Evolutionary conservation across 2,329 filamentous ascomycete genomes (phyloP).

Genomic region (Sporothrix dimorphospora): DNA sequence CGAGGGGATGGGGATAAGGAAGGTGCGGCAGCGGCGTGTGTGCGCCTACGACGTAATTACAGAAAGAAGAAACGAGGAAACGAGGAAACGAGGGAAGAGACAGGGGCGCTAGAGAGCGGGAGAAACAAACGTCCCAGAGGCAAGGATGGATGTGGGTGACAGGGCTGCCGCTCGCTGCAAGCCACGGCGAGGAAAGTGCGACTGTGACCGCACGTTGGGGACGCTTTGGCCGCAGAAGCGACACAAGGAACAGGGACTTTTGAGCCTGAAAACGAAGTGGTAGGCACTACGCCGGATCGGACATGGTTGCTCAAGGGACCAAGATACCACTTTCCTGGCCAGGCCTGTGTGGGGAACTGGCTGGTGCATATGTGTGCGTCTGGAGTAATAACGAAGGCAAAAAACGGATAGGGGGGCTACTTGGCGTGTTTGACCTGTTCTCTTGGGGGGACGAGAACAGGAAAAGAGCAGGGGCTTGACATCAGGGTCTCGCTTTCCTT

Average conservation of each 20-base stretch:
- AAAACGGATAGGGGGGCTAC: neutral
- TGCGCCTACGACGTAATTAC: neutral
- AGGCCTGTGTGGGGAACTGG: neutral
- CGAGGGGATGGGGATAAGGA: neutral
- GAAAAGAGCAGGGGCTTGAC: neutral
- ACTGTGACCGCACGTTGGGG: neutral
- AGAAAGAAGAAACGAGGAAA: neutral
- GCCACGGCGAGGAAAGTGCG: slow-evolving; percentile 2
- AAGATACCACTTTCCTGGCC: neutral
- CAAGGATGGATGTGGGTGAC: neutral
- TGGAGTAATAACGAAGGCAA: neutral
- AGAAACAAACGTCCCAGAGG: slow-evolving; percentile 9
- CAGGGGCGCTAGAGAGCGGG: neutral
- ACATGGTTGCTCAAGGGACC: neutral
- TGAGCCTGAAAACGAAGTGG: neutral
- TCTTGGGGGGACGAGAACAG: neutral
- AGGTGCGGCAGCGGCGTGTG: slow-evolving; percentile 15
- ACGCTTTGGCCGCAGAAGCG: slow-evolving; percentile 11
- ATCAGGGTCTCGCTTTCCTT: slow-evolving; percentile 18
- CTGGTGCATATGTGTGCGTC: neutral
- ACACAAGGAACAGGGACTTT: slow-evolving; percentile 2
- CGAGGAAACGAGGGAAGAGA: neutral
- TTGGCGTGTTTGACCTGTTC: slow-evolving; percentile 4
- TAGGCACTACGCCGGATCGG: neutral
- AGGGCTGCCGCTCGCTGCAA: neutral